Base-by-base conservation (phyloP, 106 monocot genomes). In the Dendrobium catenatum region DNA sequence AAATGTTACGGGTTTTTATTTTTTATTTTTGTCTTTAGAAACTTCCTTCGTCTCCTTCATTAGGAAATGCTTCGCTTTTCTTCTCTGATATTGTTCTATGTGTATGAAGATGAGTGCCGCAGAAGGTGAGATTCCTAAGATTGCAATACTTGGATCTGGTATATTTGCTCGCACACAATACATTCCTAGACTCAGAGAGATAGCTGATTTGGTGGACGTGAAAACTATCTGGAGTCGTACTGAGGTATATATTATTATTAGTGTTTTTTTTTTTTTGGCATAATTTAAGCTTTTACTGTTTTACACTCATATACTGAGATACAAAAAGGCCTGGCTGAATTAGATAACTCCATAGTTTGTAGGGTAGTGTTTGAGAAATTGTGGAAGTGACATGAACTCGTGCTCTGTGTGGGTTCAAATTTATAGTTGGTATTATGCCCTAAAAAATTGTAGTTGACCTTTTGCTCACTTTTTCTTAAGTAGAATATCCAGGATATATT, bases 211-310 rank as follows among this genome's bases (percentile, higher is more conserved):
- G 81, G 82, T 89, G 16, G 58, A 86, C 40, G 15, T 97, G 13
- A 89, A 89, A 82, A 72, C 89, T 58, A 92, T 97, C n/a, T 97
- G 96, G 96, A 97, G 96, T 67, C 94, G 96, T 1, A 90, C 77
- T 73, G 89, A 94, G 94, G 96, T 92, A 85, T 72, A 4, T 6
- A 24, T 66, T 66, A 66, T 66, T 24, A 22, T 17, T 66, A 6
- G 4, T 66, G 22, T 24, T 20, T 22, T 66, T 22, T 66, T 66
- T 26, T 0, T 64, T 22, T 64, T 26, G 26, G 64, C 64, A 66
- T 22, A 66, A 66, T 66, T 20, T 66, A n/a, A 6, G 4, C 1
- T 24, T 9, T 66, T 31, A 31, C 31, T 31, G 31, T 31, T 31
- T 31, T 22, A 66, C 5, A 66, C 13, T 51, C 51, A 51, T 51